A percentile compares a stretch with the other conserved stretches of the same genome.
phyloP scores from a whole-genome alignment of 1,139 yeast species.

The Scheffersomyces cryptocercus region DNA sequence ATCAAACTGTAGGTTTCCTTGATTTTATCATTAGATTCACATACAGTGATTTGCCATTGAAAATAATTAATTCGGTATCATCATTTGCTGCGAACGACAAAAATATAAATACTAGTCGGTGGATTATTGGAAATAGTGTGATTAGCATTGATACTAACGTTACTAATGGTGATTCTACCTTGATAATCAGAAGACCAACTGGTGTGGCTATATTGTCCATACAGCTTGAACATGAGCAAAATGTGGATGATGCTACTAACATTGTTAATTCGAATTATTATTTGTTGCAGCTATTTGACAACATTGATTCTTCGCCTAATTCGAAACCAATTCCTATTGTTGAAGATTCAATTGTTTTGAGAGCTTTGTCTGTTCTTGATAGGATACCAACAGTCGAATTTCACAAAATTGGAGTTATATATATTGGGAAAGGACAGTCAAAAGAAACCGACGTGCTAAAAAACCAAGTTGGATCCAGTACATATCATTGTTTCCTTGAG shows the following conservation, averaged over 20 bases:
- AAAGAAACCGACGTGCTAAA: slow-evolving; percentile 64
- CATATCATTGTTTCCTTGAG: slow-evolving; percentile 59
- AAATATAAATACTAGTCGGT: slow-evolving; percentile 38
- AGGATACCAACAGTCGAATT: slow-evolving; percentile 77
- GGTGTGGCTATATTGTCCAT: slow-evolving; percentile 56
- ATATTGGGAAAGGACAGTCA: slow-evolving; percentile 67
- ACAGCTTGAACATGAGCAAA: slow-evolving; percentile 30
- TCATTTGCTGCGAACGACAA: slow-evolving; percentile 16
- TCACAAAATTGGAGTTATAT: slow-evolving; percentile 77
- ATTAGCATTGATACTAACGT: slow-evolving; percentile 57
- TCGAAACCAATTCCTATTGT: slow-evolving; percentile 39
- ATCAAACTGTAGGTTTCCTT: slow-evolving; percentile 61
- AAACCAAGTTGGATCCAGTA: slow-evolving; percentile 64
- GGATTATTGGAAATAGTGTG: slow-evolving; percentile 66
- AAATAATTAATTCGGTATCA: slow-evolving; percentile 33
- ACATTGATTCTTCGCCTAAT: slow-evolving; percentile 16
- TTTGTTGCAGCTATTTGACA: slow-evolving; percentile 34
- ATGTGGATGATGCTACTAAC: slow-evolving; percentile 1
- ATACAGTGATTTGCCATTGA: slow-evolving; percentile 62
- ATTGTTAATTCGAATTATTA: slow-evolving; percentile 27
- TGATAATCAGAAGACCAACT: slow-evolving; percentile 65
- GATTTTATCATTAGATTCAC: slow-evolving; percentile 73
- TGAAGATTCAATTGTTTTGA: slow-evolving; percentile 49
- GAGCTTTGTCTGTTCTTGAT: slow-evolving; percentile 70
- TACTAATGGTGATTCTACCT: slow-evolving; percentile 52